Evolutionary conservation across 2,329 filamentous ascomycete species (phyloP).

Genomic region (Colletotrichum sp.): DNA sequence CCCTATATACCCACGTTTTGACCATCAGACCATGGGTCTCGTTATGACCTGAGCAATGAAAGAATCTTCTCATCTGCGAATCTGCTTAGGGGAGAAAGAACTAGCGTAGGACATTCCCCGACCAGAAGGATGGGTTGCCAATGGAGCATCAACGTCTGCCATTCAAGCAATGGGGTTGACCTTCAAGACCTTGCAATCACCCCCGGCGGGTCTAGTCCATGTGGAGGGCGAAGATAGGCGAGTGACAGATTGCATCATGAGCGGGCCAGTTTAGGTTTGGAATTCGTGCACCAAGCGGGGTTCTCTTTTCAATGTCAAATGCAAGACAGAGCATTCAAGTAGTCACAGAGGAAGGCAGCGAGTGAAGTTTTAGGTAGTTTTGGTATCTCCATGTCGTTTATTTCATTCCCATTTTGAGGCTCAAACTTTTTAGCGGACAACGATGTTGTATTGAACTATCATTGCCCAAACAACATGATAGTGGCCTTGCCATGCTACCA

Average conservation of each 20-base stretch:
- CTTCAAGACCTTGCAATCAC: not conserved
- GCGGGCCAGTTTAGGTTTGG: not conserved
- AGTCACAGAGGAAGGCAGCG: not conserved
- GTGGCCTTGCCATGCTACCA: slow-evolving; percentile 46
- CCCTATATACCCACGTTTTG: not conserved
- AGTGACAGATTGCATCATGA: not conserved
- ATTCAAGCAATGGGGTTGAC: not conserved
- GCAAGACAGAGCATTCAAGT: accelerated
- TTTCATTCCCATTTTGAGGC: slow-evolving; percentile 21
- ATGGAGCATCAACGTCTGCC: not conserved
- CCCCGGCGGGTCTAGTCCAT: not conserved
- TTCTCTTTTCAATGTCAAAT: not conserved
- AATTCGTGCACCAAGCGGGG: not conserved
- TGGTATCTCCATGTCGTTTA: slow-evolving; percentile 19
- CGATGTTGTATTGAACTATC: slow-evolving; percentile 25
- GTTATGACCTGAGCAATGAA: not conserved
- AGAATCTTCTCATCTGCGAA: not conserved
- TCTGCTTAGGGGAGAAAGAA: not conserved
- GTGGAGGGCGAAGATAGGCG: not conserved
- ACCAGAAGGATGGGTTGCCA: not conserved
- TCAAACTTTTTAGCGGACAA: slow-evolving; percentile 26
- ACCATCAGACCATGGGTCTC: not conserved
- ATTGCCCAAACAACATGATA: slow-evolving; percentile 24
- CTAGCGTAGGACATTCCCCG: not conserved
- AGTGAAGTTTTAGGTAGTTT: not conserved